Percentiles rank a stretch among this genome's conserved stretches.
Evolutionary conservation across 768 basidiomycete genomes (phyloP).

Genomic region (Artomyces pyxidatus): DNA sequence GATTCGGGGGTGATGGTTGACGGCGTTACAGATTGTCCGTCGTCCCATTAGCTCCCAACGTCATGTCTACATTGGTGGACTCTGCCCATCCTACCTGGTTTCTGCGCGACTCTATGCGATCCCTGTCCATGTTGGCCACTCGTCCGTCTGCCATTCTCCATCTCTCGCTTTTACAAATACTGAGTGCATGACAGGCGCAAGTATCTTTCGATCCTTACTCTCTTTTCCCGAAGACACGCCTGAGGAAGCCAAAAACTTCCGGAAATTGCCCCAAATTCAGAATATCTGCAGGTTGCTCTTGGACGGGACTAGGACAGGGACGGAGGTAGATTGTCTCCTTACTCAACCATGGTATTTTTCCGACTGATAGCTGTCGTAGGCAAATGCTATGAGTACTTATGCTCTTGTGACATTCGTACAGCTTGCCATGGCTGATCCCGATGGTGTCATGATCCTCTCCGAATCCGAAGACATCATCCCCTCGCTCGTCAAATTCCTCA

Average conservation of each 20-base stretch:
- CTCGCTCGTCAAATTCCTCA: slow-evolving; percentile 50
- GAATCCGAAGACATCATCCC: slow-evolving; percentile 54
- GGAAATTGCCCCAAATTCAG: slow-evolving; percentile 24
- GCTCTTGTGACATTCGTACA: slow-evolving; percentile 35
- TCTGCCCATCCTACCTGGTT: background rate
- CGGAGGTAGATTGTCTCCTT: slow-evolving; percentile 15
- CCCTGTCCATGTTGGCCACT: slow-evolving; percentile 42
- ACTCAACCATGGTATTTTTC: background rate
- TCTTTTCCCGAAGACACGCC: slow-evolving; percentile 11
- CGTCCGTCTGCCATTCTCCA: slow-evolving; percentile 45
- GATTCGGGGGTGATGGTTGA: background rate
- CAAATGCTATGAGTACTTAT: slow-evolving; percentile 26
- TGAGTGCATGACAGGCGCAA: slow-evolving; percentile 1
- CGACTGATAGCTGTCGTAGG: slow-evolving; percentile 18
- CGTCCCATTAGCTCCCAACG: background rate
- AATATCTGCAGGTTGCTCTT: slow-evolving; percentile 21
- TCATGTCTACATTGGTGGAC: background rate
- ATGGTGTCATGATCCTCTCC: slow-evolving; percentile 29
- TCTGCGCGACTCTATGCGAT: slow-evolving; percentile 20
- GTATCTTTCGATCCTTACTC: slow-evolving; percentile 13
- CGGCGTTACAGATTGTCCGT: background rate
- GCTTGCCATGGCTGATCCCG: slow-evolving; percentile 31
- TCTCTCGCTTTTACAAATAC: slow-evolving; percentile 1
- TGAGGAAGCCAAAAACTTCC: slow-evolving; percentile 9
- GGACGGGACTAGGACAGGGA: slow-evolving; percentile 16